Conservation (phyloP, 495 filamentous ascomycete species). For the Cairneyella variabilis region DNA sequence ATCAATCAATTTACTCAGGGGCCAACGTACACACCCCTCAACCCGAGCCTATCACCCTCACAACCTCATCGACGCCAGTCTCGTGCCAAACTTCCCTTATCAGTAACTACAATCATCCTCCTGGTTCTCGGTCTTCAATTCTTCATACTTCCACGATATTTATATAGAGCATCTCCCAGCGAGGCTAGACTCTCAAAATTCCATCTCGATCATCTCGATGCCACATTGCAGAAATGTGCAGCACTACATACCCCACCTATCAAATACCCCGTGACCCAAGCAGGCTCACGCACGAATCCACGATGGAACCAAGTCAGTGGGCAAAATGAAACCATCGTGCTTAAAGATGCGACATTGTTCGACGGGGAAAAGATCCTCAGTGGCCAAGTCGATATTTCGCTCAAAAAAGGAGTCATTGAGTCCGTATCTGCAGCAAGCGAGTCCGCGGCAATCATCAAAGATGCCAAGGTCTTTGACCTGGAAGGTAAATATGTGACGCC, state of each 20-base stretch:
- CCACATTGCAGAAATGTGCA: conserved; percentile 15
- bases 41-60: neutral
- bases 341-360: conserved; percentile 49
- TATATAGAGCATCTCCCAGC: conserved; percentile 10
- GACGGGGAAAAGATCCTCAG: conserved; percentile 43
- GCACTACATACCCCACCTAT: conserved; percentile 13
- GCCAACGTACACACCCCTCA: neutral
- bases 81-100: conserved; percentile 11
- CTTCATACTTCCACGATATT: conserved; percentile 17
- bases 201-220: conserved; percentile 12
- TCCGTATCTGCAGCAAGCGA: conserved; percentile 34
- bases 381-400: conserved; percentile 41
- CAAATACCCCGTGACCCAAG: conserved; percentile 14
- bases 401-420: conserved; percentile 46
- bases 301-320: conserved; percentile 22
- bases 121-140: conserved; percentile 16
- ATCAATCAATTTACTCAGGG: neutral
- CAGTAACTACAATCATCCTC: conserved; percentile 4
- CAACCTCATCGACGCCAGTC: neutral
- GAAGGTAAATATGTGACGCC: conserved; percentile 55
- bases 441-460: conserved; percentile 13
- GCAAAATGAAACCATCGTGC: conserved; percentile 33
- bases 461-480: conserved; percentile 40
- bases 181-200: conserved; percentile 9
- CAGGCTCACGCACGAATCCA: conserved; percentile 17